phyloP scores from a whole-genome alignment of 352 stramenopile genomes.

The Pythium dissimile region DNA sequence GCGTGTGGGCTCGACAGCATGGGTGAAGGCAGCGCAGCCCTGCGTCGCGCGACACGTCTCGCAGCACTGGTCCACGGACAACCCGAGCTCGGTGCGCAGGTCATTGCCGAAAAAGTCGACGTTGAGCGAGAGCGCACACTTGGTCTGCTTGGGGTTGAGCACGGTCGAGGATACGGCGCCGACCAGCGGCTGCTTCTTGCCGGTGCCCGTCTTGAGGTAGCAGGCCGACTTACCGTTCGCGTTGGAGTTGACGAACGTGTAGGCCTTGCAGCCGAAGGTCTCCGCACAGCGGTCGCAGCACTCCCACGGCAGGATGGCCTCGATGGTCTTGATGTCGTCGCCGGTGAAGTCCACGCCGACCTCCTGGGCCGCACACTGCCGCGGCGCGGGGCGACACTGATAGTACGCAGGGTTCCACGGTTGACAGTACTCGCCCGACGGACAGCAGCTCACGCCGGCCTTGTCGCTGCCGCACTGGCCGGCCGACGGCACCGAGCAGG shows the following conservation, averaged over 20 bases:
- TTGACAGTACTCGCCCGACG: conserved; percentile 39
- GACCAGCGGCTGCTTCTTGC: not conserved
- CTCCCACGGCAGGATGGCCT: conserved; percentile 28
- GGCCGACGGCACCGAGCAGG: conserved; percentile 3
- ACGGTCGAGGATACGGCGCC: conserved; percentile 7
- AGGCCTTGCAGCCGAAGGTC: conserved; percentile 37
- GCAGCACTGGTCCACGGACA: conserved; percentile 38
- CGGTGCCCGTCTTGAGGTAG: conserved; percentile 19
- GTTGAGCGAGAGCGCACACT: not conserved
- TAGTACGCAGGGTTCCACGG: conserved; percentile 39
- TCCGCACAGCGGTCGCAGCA: conserved; percentile 33
- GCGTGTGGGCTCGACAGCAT: conserved; percentile 31
- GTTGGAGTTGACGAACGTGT: conserved; percentile 49
- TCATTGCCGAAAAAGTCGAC: conserved; percentile 44
- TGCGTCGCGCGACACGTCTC: conserved; percentile 33
- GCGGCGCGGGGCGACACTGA: conserved; percentile 30
- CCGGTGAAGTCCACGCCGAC: conserved; percentile 34
- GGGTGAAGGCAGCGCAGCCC: conserved; percentile 54
- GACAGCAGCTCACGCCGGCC: conserved; percentile 31
- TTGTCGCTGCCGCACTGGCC: conserved; percentile 15
- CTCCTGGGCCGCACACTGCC: conserved; percentile 29
- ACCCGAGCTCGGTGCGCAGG: conserved; percentile 32
- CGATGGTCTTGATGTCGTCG: conserved; percentile 35
- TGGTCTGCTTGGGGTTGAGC: not conserved
- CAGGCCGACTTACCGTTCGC: conserved; percentile 18